Evolutionary conservation across 148 eudicot species (phyloP), one percentile per base, ranked within the genome.

Genomic region (Rhododendron ovatum): DNA sequence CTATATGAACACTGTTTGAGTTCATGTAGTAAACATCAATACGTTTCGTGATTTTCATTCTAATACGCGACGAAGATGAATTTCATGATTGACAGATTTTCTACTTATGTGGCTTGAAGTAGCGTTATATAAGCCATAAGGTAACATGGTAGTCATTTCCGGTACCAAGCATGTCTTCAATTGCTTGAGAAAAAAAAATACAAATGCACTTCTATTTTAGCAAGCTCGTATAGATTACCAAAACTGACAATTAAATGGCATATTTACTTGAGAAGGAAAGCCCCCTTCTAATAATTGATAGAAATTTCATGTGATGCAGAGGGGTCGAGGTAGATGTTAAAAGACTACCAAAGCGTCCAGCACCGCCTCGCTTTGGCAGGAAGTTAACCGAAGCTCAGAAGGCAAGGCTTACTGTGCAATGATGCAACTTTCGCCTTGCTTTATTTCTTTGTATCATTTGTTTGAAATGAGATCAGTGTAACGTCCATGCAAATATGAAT

Each of bases 351-450:
- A 95, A 97, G 88, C 95, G 99, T 33, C 99, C 99, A 9, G 95
- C 96, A 61, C 99, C 99, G 75, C 99, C 99, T 79, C 98, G 95
- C 57, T 97, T 97, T 90, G 99, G 99, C 15, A 89, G 95, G 84
- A 97, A 95, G 82, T 79, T 97, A 88, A 90, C 95, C 7, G 99
- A 95, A 0, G 82, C 96, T 83, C 99, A 95, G 83, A 97, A 95
- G 98, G 99, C 89, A 89, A 90, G 89, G 47, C 85, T 69, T 24
- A 48, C 45, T 7, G 35, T 55, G 57, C 78, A 67, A 59, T 28
- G 51, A 76, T 39, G 39, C 59, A n/a, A 65, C 41, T 76, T 81
- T 63, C 61, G 20, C 83, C 43, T 24, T 57, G 35, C 51, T 74
- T 24, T 79, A 3, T n/a, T n/a, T 45, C 26, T 78, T 65, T 13